Evolutionary conservation across 108 stramenopile species (phyloP), one percentile per base, ranked within the genome.

Genomic region (Cyclotella choctawhatcheeana): DNA sequence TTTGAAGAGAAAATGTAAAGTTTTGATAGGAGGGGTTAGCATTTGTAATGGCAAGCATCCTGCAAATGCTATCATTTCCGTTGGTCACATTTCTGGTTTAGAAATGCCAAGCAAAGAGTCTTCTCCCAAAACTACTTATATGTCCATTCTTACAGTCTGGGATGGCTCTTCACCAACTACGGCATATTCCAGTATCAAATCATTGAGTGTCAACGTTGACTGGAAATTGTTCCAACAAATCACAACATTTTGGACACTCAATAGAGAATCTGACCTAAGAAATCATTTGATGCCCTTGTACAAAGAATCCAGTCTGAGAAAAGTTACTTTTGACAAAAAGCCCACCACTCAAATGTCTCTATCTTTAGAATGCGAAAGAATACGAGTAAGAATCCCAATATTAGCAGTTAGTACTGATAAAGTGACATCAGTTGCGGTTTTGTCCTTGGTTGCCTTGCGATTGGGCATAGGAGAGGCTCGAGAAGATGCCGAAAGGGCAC

Each of bases 221-320:
- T 60, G 34, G 59, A 20, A 17, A 21, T 43, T 34, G 59, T 22
- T 60, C 7, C 20, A 60, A 18, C 2, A 22, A 6, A 60, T 60
- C 20, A 31, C 5, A 4, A 14, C 32, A 32, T 58, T 56, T 54
- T 22, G 22, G 33, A 50, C 30, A 17, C 47, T 44, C 44, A 55
- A 56, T 30, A 29, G 10, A 29, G 55, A 56, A 27, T 1, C 29
- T 1, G 4, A n/a, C 1, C 1, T 29, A 27, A 56, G 30, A 30
- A 12, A 30, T 18, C 29, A 56, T n/a, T 56, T 56, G 55, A 30
- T n/a, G 4, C 55, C 55, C 8, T 12, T 56, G 29, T 56, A 31
- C 55, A 56, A 56, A 56, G 55, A 56, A 31, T 13, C 29, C 8
- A 31, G 10, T 13, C 10, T 56, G 55, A 27, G 30, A 30, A 56